A percentile compares a stretch with the other conserved stretches of the same genome.
Conservation (phyloP, 495 filamentous ascomycete species). For the Penicillium dipodomyicola region DNA sequence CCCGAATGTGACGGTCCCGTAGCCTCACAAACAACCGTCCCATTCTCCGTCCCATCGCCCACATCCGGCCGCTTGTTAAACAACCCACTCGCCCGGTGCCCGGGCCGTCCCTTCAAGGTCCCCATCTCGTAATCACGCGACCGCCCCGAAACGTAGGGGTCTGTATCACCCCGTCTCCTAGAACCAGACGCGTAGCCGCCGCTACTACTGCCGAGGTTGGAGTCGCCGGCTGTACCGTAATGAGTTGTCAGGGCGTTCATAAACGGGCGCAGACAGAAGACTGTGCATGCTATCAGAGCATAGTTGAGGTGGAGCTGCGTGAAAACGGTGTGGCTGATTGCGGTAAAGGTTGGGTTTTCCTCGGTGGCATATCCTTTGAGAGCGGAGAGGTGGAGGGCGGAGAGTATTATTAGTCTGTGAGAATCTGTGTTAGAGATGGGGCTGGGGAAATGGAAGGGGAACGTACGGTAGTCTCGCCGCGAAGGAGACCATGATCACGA, state of each 20-base stretch:
- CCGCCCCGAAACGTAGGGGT: background rate
- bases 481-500: background rate
- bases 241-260: background rate
- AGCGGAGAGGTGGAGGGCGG: background rate
- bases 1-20: background rate
- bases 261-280: constrained; percentile 7
- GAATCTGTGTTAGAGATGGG: background rate
- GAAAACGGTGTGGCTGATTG: constrained; percentile 27
- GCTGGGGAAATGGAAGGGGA: background rate
- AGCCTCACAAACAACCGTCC: background rate
- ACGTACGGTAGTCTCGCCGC: background rate
- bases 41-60: background rate
- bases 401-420: background rate
- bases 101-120: background rate
- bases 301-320: constrained; percentile 38
- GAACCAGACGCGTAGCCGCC: background rate
- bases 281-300: constrained; percentile 21
- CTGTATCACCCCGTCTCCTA: background rate
- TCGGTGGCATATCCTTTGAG: background rate
- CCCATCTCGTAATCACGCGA: background rate
- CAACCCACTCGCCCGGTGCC: background rate
- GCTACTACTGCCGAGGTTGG: background rate
- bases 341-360: constrained; percentile 27
- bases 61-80: background rate
- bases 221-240: background rate